Evolutionary conservation across 108 stramenopile species (phyloP), one percentile per base, ranked within the genome.

Genomic region (Hondaea fermentalgiana): DNA sequence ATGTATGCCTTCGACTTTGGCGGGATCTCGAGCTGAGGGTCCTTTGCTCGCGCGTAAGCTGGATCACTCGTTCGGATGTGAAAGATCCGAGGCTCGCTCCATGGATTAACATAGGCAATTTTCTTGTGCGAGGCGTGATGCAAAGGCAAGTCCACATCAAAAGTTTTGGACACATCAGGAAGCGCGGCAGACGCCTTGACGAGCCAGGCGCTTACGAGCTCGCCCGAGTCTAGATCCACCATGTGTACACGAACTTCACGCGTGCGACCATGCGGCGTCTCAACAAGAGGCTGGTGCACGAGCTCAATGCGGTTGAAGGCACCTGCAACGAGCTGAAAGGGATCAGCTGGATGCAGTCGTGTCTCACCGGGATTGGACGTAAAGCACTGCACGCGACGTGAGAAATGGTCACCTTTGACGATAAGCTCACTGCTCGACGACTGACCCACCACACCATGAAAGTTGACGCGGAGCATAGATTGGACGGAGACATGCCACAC

Each of bases 401-500:
- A 87, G 72, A 90, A 93, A 5, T 83, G 72, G 60, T 94, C 94
- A 44, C 94, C 94, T n/a, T 93, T 90, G 8, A 94, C 91, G 43
- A 94, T 91, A 19, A 94, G 92, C 60, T 94, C 94, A 43, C 88
- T 72, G 43, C 91, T 90, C 35, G 88, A 72, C 25, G 71, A 42
- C 88, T 93, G 92, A 5, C 93, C 93, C 5, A 93, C 91, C 5
- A 87, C 60, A 83, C 91, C 76, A 71, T 93, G 88, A 2, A 94
- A 76, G 87, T 94, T 93, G 87, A 94, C 58, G 17, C 93, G 87
- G 57, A 92, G 89, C 64, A 93, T 88, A 5, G 88, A 44, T 42
- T 94, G 92, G 3, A 94, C 92, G 23, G 91, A 89, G 49, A 94
- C 51, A 59, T 93, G 92, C 94, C 94, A 94, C 43, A 92, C 91